A percentile compares a stretch with the other conserved stretches of the same genome.
Conservation (phyloP, 352 stramenopile genomes). For the Peronosclerospora sorghi region DNA sequence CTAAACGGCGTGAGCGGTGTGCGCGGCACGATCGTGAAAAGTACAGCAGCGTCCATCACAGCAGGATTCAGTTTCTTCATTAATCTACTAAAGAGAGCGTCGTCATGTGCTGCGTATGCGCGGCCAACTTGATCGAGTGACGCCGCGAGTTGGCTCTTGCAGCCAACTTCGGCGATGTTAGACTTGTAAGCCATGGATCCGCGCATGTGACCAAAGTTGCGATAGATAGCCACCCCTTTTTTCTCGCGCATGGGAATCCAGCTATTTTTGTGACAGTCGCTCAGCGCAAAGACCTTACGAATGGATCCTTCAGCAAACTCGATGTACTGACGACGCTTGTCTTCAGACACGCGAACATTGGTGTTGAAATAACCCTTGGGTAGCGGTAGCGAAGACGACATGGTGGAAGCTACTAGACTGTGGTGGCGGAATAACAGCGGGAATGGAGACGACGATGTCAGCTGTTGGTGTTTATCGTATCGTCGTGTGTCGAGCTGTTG, state of each 20-base stretch:
- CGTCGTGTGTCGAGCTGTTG: no score
- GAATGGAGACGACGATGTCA: no score
- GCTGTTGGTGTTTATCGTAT: no score
- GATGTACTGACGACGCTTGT: conserved; percentile 63
- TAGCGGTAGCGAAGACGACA: conserved; percentile 58
- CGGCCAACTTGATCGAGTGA: conserved; percentile 66
- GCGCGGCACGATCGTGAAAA: conserved; percentile 68
- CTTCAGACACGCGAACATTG: conserved; percentile 50
- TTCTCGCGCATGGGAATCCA: conserved; percentile 82
- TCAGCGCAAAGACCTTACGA: conserved; percentile 74
- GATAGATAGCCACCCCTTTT: conserved; percentile 68
- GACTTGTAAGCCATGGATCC: conserved; percentile 51
- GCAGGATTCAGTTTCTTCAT: conserved; percentile 73
- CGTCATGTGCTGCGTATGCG: conserved; percentile 69
- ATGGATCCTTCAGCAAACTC: conserved; percentile 74
- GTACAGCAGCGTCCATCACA: conserved; percentile 67
- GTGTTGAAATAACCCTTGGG: conserved; percentile 69
- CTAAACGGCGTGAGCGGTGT: conserved; percentile 56
- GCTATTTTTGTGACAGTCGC: conserved; percentile 69
- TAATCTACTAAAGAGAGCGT: conserved; percentile 60
- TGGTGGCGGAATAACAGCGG: background rate
- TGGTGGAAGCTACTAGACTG: conserved; percentile 2
- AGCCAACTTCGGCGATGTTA: conserved; percentile 69
- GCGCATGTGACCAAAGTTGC: conserved; percentile 59
- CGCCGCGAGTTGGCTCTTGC: conserved; percentile 52